Base-by-base conservation (phyloP, 148 eudicot genomes). In the Silene conica region DNA sequence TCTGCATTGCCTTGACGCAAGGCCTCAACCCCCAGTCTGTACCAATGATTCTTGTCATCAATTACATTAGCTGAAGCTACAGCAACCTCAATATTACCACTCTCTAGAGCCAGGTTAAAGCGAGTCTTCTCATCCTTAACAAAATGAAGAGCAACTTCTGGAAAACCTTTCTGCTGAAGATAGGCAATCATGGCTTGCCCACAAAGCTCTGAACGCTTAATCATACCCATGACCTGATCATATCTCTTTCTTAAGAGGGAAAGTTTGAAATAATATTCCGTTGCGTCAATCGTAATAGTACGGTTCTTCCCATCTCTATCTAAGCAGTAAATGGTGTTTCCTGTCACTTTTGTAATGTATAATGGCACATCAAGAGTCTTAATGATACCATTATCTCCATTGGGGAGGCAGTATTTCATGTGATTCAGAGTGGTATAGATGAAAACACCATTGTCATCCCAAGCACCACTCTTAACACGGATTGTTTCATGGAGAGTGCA, bases 141-240 rank as follows among this genome's bases (percentile, higher is more conserved):
- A 82, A 93, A 91, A 86, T 93, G 97, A 43, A 93, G 98, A 76
- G 97, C 98, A 76, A 93, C 97, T 75, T 94, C 97, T 16, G 98
- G 98, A 76, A 91, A 94, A 21, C 98, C 98, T 74, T 94, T 94
- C 78, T 94, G 98, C 87, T 94, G 98, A 72, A 94, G 89, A 79
- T 94, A 94, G 21, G 98, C 98, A 84, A 94, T 94, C 95, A 94
- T 85, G 77, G 98, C 96, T 77, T 94, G 97, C 26, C 98, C 98
- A 75, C 92, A 90, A 63, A 94, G 97, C 80, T 94, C 96, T 38
- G 98, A 94, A 73, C 87, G 89, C 74, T 76, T 89, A 52, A 94
- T 94, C 97, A 94, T 94, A 74, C 84, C 89, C 98, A 94, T 94
- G 56, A 94, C 97, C 74, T 89, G 91, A 73, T 91, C 98, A 78